phyloP scores from a whole-genome alignment of 345 rosid species.

The Mercurialis annua region DNA sequence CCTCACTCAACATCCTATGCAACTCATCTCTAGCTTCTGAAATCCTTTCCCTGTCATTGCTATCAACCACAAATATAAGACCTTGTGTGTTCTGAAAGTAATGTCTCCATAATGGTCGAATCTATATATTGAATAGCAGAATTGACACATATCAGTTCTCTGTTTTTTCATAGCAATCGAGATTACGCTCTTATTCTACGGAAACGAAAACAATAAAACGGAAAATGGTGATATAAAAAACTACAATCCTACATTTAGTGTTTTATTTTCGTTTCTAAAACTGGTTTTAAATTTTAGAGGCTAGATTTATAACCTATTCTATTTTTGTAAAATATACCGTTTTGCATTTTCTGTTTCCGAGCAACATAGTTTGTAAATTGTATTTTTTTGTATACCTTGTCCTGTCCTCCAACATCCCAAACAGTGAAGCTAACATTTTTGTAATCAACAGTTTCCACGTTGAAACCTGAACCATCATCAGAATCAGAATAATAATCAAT shows the following conservation, averaged over 20 bases:
- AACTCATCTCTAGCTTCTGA: slow-evolving; percentile 60
- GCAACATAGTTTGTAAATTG: no score
- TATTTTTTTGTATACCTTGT: slow-evolving; percentile 38
- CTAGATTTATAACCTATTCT: no score
- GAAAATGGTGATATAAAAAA: no score
- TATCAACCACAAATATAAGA: slow-evolving; percentile 63
- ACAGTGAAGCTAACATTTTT: slow-evolving; percentile 73
- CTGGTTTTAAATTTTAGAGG: no score
- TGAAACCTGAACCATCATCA: slow-evolving; percentile 41
- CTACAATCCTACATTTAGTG: no score
- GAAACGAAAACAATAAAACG: no score
- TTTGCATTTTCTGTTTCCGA: no score
- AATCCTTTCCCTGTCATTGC: slow-evolving; percentile 57
- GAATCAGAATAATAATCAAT: neutral
- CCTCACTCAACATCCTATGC: slow-evolving; percentile 64
- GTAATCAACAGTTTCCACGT: slow-evolving; percentile 65
- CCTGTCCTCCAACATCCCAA: slow-evolving; percentile 70
- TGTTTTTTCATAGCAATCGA: neutral
- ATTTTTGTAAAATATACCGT: no score
- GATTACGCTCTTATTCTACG: no score
- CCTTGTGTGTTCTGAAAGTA: slow-evolving; percentile 67
- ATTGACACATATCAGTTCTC: neutral
- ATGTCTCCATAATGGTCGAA: slow-evolving; percentile 65
- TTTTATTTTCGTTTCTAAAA: no score
- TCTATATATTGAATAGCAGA: slow-evolving; percentile 26